Base-by-base conservation (phyloP, 2,329 filamentous ascomycete species). In the Penicillium sp. region DNA sequence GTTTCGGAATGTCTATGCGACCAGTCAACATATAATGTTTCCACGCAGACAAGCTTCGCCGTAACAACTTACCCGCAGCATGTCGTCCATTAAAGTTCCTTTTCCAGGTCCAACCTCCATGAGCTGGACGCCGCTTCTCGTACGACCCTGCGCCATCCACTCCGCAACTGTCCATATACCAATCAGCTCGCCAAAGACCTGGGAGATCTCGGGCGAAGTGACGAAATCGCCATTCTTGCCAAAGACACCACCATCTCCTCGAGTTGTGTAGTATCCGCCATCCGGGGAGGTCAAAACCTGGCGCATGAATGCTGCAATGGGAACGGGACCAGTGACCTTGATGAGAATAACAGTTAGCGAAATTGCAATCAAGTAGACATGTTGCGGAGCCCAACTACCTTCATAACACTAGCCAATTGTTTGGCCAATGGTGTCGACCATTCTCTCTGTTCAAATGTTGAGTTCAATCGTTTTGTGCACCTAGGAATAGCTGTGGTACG, bases 51-150 rank as follows among this genome's bases (percentile, higher is more conserved):
- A 27, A 8, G 7, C 11, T 36, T 34, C 6, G 27, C 43, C 18
- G 13, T 4, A 22, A 56, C 29, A n/a, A 71, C 87, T 71, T 80
- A 94, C 91, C 66, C 94, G 83, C 63, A 99, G 77, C 77, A 97
- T 90, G 78, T 99, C 94, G 75, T 93, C 91, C 93, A 99, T 99
- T 65, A 99, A 78, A 13, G 94, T 99, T 13, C 94, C 94, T 71
- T 93, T 86, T 11, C 94, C 94, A 3, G 94, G 94, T 0, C 94
- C 94, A 63, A 97, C 86, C 75, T 99, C 94, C 68, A 99, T 91
- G 60, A 99, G 80, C 71, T 97, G 89, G 14, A 97, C 86, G 24
- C 90, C 91, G 29, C 83, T 80, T 57, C 78, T 84, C 52, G 84
- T 89, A 56, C 82, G 83, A 14, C 92, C 92, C 72, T 99, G 94